phyloP scores from a whole-genome alignment of 23 red algal genomes.

The Gracilaria domingensis region DNA sequence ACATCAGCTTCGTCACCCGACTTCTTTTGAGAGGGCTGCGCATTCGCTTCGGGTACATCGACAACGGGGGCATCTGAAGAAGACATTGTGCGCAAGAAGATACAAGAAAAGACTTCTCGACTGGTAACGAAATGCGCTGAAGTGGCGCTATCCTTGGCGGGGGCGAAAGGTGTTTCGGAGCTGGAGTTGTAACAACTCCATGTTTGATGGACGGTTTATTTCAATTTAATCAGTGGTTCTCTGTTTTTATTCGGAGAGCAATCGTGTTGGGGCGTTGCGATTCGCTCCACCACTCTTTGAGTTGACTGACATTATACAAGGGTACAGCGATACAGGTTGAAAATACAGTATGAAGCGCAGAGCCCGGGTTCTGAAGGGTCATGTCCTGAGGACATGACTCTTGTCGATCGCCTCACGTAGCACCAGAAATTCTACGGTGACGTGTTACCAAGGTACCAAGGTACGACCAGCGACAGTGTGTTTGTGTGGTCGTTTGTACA shows the following conservation, averaged over 20 bases:
- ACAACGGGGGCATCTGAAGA: background rate
- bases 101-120: background rate
- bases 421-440: too few species aligned
- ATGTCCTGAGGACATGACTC: too few species aligned
- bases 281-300: background rate
- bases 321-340: too few species aligned
- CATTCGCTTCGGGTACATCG: background rate
- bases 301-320: background rate
- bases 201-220: background rate
- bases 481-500: too few species aligned
- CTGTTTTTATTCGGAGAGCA: background rate
- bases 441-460: background rate
- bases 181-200: too few species aligned
- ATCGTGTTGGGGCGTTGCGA: background rate
- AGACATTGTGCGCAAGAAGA: background rate
- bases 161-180: too few species aligned
- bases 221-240: background rate
- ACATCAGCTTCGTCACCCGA: constrained; percentile 4
- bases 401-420: too few species aligned
- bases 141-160: background rate
- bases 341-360: too few species aligned
- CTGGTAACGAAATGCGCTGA: too few species aligned
- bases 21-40: background rate
- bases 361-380: too few species aligned
- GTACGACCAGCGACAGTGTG: too few species aligned